Base-by-base conservation (phyloP, 78 protist species). In the Polysphondylium violaceum region DNA sequence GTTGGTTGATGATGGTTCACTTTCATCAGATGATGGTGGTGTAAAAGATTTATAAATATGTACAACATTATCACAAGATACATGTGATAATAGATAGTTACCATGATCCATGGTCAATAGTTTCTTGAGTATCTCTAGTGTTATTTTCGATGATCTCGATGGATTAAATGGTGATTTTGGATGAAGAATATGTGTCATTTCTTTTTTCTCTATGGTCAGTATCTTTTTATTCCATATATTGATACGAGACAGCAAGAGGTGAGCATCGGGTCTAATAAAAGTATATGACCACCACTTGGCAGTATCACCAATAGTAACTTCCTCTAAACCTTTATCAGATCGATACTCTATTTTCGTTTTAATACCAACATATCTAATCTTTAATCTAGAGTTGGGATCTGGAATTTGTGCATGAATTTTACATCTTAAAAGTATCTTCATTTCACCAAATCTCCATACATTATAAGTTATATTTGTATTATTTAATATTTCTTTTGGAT, bases 201-300 rank as follows among this genome's bases (percentile, higher is more conserved):
- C 93, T 25, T 65, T 65, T 55, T 75, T 74, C 33, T 87, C 93
- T 14, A 74, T 16, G 17, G 85, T 17, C 16, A 87, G 25, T 25
- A 74, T 6, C 1, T 50, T 51, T 31, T 38, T 9, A 64, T 75
- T 65, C 81, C 86, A 73, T 35, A 75, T 38, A 64, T 87, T 75
- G 2, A 87, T 64, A 8, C 93, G 11, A 31, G 93, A 23, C 17
- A 87, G 19, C 14, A 87, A 17, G 6, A 87, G 73, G 33, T 87
- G 93, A 40, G 93, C 93, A 41, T 87, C 85, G 2, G 93, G 93
- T 61, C 93, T 51, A 73, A 87, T 73, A n/a, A 51, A 73, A 1
- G 93, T 87, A 21, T 87, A 87, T 1, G 76, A 53, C 93, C 93
- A 87, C 93, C 85, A 75, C 43, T 87, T 87, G 1, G 93, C 36